phyloP scores from a whole-genome alignment of 2,329 filamentous ascomycete genomes.

The Aspergillus thermomutatus region DNA sequence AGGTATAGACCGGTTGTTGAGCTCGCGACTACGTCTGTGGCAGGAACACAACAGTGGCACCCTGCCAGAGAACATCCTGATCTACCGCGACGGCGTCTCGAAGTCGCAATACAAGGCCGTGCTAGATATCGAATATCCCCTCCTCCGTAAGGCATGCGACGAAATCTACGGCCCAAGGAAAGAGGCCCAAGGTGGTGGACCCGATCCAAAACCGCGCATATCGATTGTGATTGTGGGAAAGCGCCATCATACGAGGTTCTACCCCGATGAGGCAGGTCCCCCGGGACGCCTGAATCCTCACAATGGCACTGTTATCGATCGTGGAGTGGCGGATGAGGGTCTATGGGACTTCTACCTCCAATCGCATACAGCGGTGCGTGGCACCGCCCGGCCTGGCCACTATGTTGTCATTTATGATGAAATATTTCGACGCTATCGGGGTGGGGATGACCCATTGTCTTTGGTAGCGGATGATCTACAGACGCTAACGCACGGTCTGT shows the following conservation, averaged over 20 bases:
- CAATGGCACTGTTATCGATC: conserved; percentile 77
- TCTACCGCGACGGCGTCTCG: conserved; percentile 85
- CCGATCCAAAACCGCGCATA: conserved; percentile 51
- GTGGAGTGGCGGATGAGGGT: conserved; percentile 68
- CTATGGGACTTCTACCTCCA: conserved; percentile 83
- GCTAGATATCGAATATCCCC: conserved; percentile 59
- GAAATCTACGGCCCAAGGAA: conserved; percentile 50
- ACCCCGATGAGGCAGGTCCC: conserved; percentile 56
- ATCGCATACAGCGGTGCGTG: conserved; percentile 73
- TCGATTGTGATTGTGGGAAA: conserved; percentile 78
- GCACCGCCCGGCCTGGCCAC: conserved; percentile 76
- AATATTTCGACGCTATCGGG: conserved; percentile 48
- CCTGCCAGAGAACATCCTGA: conserved; percentile 68
- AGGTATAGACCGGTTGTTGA: conserved; percentile 58
- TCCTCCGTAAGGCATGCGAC: conserved; percentile 55
- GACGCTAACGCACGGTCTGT: no score
- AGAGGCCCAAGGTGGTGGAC: conserved; percentile 15
- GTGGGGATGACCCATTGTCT: no score
- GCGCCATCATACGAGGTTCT: conserved; percentile 83
- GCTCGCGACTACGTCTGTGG: conserved; percentile 64
- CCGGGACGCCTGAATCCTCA: conserved; percentile 61
- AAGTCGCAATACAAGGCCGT: conserved; percentile 75
- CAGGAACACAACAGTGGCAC: conserved; percentile 49
- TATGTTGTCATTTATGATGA: conserved; percentile 71
- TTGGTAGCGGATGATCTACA: no score